phyloP scores from a whole-genome alignment of 441 rosid genomes.

The Erodium moschatum region DNA sequence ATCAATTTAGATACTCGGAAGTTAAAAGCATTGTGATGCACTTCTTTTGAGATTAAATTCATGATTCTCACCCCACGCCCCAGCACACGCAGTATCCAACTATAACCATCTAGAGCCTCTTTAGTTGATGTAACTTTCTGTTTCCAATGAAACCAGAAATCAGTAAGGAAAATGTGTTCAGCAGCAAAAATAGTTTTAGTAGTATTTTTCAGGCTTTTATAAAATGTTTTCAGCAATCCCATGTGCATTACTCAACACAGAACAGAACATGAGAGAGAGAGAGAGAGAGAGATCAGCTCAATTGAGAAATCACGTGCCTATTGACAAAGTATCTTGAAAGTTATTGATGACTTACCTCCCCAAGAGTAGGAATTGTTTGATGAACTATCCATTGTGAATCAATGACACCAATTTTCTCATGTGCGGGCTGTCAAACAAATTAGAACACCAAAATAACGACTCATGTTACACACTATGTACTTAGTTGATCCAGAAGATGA shows the following conservation, averaged over 20 bases:
- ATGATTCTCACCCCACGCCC: constrained; percentile 3
- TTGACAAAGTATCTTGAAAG: not conserved
- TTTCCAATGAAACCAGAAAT: not conserved
- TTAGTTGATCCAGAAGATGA: not conserved
- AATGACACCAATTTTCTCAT: constrained; percentile 69
- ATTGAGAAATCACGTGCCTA: not conserved
- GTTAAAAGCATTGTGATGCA: not conserved
- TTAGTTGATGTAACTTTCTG: not conserved
- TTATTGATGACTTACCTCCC: constrained; percentile 37
- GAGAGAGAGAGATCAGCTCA: not conserved
- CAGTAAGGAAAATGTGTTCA: not conserved
- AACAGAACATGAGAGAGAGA: too few relatives aligned
- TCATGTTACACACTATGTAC: not conserved
- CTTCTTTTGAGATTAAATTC: not conserved
- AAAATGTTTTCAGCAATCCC: not conserved
- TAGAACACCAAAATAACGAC: not conserved
- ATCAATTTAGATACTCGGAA: not conserved
- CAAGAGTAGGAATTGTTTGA: constrained; percentile 66
- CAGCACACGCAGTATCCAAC: not conserved
- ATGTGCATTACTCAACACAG: not conserved
- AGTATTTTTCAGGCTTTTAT: not conserved
- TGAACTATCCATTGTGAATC: constrained; percentile 80
- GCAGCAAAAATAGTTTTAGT: not conserved
- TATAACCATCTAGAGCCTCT: not conserved
- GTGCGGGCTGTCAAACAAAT: constrained; percentile 44